Percentiles rank a stretch among this genome's conserved stretches.
Evolutionary conservation across 768 basidiomycete species (phyloP).

Genomic region (Boletales sp.): DNA sequence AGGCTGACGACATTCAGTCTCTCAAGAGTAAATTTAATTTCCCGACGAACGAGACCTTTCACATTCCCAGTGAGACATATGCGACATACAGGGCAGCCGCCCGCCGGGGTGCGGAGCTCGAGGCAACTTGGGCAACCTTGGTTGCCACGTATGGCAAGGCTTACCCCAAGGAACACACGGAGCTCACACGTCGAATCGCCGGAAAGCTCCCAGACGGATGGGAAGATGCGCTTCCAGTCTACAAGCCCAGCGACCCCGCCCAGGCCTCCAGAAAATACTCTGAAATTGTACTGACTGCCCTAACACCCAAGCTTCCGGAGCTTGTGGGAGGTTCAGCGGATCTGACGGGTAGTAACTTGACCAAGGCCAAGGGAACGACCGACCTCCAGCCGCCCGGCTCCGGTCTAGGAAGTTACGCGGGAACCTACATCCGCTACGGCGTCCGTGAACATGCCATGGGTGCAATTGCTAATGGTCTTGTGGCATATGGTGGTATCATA

Average conservation of each 20-base stretch:
- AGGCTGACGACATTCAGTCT: conserved; percentile 82
- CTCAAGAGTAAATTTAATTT: conserved; percentile 86
- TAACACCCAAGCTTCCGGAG: conserved; percentile 77
- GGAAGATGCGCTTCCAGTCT: conserved; percentile 83
- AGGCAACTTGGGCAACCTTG: conserved; percentile 70
- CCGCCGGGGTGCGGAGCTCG: conserved; percentile 68
- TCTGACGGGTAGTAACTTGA: conserved; percentile 89
- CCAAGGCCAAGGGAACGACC: conserved; percentile 75
- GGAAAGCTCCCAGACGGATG: conserved; percentile 82
- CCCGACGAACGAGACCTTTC: conserved; percentile 72
- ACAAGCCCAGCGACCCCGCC: conserved; percentile 79
- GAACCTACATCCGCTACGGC: conserved; percentile 93
- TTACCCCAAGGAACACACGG: conserved; percentile 82
- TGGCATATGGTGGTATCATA: conserved; percentile 87
- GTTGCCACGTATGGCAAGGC: conserved; percentile 68
- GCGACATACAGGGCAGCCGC: conserved; percentile 63
- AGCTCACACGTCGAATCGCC: conserved; percentile 79
- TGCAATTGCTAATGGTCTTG: conserved; percentile 88
- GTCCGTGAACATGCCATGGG: conserved; percentile 98
- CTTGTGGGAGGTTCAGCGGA: conserved; percentile 88
- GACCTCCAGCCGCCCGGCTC: conserved; percentile 94
- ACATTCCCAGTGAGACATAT: conserved; percentile 71
- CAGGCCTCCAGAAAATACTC: conserved; percentile 92
- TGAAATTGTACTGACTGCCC: conserved; percentile 78
- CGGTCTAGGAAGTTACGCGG: conserved; percentile 77